Base-by-base conservation (phyloP, 805 yeast genomes). In the Jamesozyma piceae region DNA sequence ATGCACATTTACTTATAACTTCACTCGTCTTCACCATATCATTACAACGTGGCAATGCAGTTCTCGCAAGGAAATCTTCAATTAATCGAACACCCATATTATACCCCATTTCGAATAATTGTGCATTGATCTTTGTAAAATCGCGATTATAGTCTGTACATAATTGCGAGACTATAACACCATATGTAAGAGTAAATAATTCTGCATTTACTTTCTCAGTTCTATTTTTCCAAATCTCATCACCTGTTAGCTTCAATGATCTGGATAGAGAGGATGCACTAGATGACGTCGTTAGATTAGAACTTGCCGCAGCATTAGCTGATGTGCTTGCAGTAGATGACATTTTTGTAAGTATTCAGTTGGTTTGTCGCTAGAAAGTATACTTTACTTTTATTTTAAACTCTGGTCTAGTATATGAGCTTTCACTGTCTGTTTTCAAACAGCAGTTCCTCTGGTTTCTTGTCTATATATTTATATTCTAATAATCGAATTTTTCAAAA, bases 171-270 rank as follows among this genome's bases (percentile, higher is more conserved):
- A 92, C 97, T 38, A 92, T 77, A 2, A 95, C 80, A 9, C 98
- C 98, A 55, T 92, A 92, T 1, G 96, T 90, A 45, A 92, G 67
- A n/a, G 95, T 86, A 64, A 92, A 86, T 41, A 92, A 71, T 64
- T 92, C 98, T 2, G 95, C 81, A 60, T 89, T 92, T 45, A 90
- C 80, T 63, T 90, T 90, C 53, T 87, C 95, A 34, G 82, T 84
- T 51, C 75, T 75, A 57, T 77, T 81, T 64, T 85, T 87, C 96
- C 97, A 90, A 38, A 88, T 77, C 44, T 89, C 97, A 45, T 90
- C 97, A 27, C 94, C 90, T 17, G 77, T 67, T 15, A 69, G 63
- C 47, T 55, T 61, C 10, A 60, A 45, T 11, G 59, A 51, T 42
- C 50, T 52, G 1, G 51, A 35, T 19, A 51, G 53, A n/a, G 54